Conservation (phyloP, 2,329 filamentous ascomycete genomes). For the Venturia effusa region DNA sequence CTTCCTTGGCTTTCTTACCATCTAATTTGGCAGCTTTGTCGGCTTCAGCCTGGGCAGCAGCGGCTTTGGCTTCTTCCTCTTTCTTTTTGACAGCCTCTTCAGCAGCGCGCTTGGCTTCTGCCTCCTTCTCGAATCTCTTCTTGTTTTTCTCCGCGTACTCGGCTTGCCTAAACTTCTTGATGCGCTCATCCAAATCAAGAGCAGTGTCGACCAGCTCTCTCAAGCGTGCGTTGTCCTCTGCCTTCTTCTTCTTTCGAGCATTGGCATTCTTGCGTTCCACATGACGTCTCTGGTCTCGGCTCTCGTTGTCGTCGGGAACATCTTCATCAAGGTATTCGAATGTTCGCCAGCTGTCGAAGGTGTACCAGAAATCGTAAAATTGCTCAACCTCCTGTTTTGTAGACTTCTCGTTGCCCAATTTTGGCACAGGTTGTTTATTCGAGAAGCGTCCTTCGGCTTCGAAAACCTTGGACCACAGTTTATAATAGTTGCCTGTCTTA, state of each 20-base stretch:
- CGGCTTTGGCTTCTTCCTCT: conserved; percentile 68
- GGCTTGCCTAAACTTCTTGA: conserved; percentile 92
- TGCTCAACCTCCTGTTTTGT: conserved; percentile 80
- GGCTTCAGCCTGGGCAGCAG: conserved; percentile 74
- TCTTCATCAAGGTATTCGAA: conserved; percentile 99
- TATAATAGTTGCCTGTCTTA: conserved; percentile 84
- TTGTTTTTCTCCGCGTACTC: conserved; percentile 94
- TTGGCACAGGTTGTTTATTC: conserved; percentile 77
- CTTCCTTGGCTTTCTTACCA: conserved; percentile 94
- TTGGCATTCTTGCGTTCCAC: conserved; percentile 98
- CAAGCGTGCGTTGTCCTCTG: conserved; percentile 85
- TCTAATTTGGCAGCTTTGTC: conserved; percentile 77
- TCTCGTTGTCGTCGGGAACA: conserved; percentile 97
- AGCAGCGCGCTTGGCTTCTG: conserved; percentile 72
- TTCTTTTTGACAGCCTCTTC: conserved; percentile 80
- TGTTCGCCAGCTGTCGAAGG: conserved; percentile 94
- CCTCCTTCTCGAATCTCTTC: conserved; percentile 82
- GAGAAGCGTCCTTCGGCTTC: conserved; percentile 89
- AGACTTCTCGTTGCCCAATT: conserved; percentile 73
- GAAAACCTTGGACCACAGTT: conserved; percentile 85
- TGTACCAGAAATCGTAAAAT: conserved; percentile 99
- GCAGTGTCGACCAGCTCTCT: conserved; percentile 82
- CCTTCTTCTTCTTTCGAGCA: conserved; percentile 98
- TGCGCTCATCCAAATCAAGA: conserved; percentile 78
- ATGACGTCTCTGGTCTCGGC: conserved; percentile 97